Evolutionary conservation across 192 early-diverging fungal genomes (phyloP).

Genomic region (Anaeromyces robustus): DNA sequence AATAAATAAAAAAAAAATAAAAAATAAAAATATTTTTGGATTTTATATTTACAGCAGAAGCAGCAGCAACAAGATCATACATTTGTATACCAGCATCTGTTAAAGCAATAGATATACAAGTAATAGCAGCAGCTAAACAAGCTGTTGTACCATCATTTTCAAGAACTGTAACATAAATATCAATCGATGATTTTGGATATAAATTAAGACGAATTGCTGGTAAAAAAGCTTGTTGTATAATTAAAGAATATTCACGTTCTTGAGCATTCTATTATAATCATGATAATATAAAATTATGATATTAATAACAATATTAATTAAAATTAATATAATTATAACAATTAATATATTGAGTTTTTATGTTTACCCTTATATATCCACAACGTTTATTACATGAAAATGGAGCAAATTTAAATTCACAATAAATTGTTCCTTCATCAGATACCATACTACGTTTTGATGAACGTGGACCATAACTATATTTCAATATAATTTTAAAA

Average conservation of each 20-base stretch:
- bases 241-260: background rate
- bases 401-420: constrained; percentile 6
- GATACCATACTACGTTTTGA: background rate
- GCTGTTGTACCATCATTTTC: constrained; percentile 51
- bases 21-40: too few species aligned
- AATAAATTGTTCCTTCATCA: background rate
- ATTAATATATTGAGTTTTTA: too few species aligned
- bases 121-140: constrained; percentile 51
- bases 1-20: constrained; percentile 3
- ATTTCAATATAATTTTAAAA: background rate
- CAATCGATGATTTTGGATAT: constrained; percentile 58
- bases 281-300: background rate
- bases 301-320: too few species aligned
- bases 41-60: constrained; percentile 34
- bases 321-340: too few species aligned
- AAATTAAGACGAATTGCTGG: constrained; percentile 46
- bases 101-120: constrained; percentile 33
- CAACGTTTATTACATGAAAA: constrained; percentile 1
- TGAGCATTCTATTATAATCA: background rate
- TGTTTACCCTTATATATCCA: background rate
- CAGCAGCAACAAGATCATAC: constrained; percentile 61
- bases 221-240: background rate
- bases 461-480: constrained; percentile 1
- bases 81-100: constrained; percentile 80
- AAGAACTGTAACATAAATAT: constrained; percentile 50